These are phyloP conservation scores for Auricularia cornea DNA, from an alignment of 768 basidiomycete genomes.

Conservation along the genomic window DNA sequence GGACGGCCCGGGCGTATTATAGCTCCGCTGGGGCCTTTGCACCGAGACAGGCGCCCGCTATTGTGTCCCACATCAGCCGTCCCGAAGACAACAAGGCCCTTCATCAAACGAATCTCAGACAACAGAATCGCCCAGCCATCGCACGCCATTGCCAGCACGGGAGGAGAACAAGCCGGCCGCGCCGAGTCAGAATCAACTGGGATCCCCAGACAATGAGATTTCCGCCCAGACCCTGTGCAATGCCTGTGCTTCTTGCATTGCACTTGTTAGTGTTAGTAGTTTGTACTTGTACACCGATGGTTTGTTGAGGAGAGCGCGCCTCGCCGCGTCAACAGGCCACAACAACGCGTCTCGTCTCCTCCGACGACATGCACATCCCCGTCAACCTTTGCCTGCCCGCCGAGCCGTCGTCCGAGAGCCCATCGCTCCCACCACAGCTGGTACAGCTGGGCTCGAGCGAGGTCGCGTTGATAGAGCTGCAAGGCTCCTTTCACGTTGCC, in stretches of 20 bases:
- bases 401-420: conserved; percentile 18
- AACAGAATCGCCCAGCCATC: neutral
- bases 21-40: no score
- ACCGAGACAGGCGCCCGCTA: no score
- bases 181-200: no score
- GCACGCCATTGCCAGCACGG: neutral
- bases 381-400: neutral
- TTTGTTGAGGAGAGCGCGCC: no score
- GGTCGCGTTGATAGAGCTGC: conserved; percentile 77
- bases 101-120: neutral
- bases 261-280: no score
- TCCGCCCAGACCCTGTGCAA: no score
- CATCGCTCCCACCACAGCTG: conserved; percentile 40
- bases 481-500: conserved; percentile 65
- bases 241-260: no score
- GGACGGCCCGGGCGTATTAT: neutral
- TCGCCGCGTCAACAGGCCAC: neutral
- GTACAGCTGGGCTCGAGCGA: conserved; percentile 72
- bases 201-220: no score
- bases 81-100: neutral
- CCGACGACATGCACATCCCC: neutral
- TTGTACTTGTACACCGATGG: no score
- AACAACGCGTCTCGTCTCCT: neutral
- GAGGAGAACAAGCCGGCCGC: neutral
- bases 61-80: neutral